phyloP scores from a whole-genome alignment of 805 yeast genomes.

The Suhomyces sp. region DNA sequence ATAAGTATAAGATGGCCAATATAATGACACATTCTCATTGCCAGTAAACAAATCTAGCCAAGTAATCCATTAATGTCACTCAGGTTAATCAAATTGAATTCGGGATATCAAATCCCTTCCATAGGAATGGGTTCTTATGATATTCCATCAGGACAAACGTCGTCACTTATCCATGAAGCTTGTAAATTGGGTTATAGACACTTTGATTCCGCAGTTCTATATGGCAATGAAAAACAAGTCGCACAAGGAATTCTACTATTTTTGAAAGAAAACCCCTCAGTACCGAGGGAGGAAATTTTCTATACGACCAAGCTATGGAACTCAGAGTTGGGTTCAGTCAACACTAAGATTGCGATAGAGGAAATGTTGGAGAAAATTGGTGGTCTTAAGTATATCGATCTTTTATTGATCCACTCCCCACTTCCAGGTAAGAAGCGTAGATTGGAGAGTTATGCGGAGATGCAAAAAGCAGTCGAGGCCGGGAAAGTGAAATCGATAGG shows the following conservation, averaged over 20 bases:
- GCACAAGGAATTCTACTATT: conserved; percentile 57
- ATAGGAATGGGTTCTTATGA: conserved; percentile 53
- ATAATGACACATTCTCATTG: neutral
- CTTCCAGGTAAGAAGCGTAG: conserved; percentile 39
- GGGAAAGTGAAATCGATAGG: conserved; percentile 56
- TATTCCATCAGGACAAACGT: conserved; percentile 30
- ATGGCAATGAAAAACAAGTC: conserved; percentile 64
- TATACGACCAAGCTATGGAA: conserved; percentile 77
- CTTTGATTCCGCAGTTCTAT: conserved; percentile 72
- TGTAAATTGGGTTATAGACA: conserved; percentile 65
- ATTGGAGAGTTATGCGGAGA: conserved; percentile 51
- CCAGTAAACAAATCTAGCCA: neutral
- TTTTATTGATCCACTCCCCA: conserved; percentile 64
- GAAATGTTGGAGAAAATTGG: conserved; percentile 52
- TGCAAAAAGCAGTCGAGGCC: conserved; percentile 52
- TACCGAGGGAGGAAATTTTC: conserved; percentile 26
- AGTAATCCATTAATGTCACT: neutral
- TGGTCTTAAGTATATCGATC: conserved; percentile 64
- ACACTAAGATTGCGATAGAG: conserved; percentile 57
- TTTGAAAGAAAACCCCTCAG: conserved; percentile 32
- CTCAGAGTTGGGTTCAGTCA: conserved; percentile 14
- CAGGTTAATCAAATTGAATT: conserved; percentile 20
- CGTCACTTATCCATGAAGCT: conserved; percentile 52
- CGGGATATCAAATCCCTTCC: conserved; percentile 39
- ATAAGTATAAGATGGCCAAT: neutral